Evolutionary conservation across 352 stramenopile species (phyloP).

Genomic region (Phytophthora brassicae): DNA sequence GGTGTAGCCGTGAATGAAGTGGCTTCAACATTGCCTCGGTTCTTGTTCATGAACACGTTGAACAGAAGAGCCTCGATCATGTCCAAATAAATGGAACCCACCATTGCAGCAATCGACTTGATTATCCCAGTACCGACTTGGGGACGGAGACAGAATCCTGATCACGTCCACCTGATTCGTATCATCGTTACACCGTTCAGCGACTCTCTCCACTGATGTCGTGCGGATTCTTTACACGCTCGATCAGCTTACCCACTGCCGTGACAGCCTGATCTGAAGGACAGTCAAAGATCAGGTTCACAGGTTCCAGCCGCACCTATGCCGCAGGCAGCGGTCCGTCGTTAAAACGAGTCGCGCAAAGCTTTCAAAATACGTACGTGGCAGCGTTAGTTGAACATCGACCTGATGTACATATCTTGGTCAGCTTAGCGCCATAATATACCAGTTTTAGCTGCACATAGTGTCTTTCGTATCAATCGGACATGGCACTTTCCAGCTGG

Average conservation of each 20-base stretch:
- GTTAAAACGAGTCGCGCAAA: background rate
- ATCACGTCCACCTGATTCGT: background rate
- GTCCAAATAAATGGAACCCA: no score
- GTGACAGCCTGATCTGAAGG: background rate
- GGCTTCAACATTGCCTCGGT: no score
- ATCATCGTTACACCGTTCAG: background rate
- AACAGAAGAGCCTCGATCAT: no score
- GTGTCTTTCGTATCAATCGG: background rate
- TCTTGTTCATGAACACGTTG: no score
- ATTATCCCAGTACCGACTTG: slow-evolving; percentile 4
- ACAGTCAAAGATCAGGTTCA: background rate
- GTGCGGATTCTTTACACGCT: background rate
- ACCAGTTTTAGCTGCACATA: background rate
- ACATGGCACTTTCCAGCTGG: background rate
- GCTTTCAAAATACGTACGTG: background rate
- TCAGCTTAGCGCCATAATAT: background rate
- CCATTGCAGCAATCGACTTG: background rate
- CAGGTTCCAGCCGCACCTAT: background rate
- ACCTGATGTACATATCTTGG: background rate
- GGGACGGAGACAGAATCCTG: slow-evolving; percentile 1
- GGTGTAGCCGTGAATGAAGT: no score
- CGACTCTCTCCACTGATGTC: background rate
- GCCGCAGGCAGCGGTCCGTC: background rate
- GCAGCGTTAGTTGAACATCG: no score
- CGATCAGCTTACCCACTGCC: background rate